phyloP scores from a whole-genome alignment of 2,329 filamentous ascomycete genomes.

The Raffaelea arxii region DNA sequence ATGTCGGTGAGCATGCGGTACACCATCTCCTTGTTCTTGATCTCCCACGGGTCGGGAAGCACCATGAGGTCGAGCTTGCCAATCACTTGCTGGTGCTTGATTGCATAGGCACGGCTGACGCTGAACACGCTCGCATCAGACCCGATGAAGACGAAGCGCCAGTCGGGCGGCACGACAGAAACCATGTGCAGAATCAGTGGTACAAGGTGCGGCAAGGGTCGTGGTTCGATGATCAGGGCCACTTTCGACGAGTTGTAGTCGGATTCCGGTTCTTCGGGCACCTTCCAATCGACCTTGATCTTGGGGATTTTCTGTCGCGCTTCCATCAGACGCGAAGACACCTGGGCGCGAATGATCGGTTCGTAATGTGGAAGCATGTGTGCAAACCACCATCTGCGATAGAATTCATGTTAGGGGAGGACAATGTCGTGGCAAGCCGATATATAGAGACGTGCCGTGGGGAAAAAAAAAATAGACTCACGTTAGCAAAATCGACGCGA shows the following conservation, averaged over 20 bases:
- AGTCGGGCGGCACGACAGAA: slow-evolving; percentile 41
- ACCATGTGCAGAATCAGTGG: slow-evolving; percentile 43
- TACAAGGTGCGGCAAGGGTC: slow-evolving; percentile 36
- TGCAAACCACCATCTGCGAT: slow-evolving; percentile 37
- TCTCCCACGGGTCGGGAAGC: slow-evolving; percentile 36
- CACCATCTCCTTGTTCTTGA: slow-evolving; percentile 37
- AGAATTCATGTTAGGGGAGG: not conserved
- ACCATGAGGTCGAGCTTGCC: slow-evolving; percentile 43
- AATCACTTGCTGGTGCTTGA: slow-evolving; percentile 36
- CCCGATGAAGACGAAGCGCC: slow-evolving; percentile 44
- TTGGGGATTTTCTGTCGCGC: slow-evolving; percentile 28
- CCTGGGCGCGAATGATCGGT: slow-evolving; percentile 28
- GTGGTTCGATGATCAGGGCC: slow-evolving; percentile 41
- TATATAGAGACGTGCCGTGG: not conserved
- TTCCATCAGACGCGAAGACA: slow-evolving; percentile 28
- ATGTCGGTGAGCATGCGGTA: slow-evolving; percentile 38
- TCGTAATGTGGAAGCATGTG: slow-evolving; percentile 32
- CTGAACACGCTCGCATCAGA: slow-evolving; percentile 35
- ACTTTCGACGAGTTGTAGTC: slow-evolving; percentile 39
- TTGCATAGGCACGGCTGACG: slow-evolving; percentile 34
- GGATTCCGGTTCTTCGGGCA: slow-evolving; percentile 20
- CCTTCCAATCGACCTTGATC: slow-evolving; percentile 30
- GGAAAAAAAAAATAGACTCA: slow-evolving; percentile 17
- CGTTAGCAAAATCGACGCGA: slow-evolving; percentile 27
- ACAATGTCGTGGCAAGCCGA: too few relatives aligned